These are phyloP conservation scores for Oryza australiensis DNA, from an alignment of 176 grass and related monocot species.

Conservation along the genomic window DNA sequence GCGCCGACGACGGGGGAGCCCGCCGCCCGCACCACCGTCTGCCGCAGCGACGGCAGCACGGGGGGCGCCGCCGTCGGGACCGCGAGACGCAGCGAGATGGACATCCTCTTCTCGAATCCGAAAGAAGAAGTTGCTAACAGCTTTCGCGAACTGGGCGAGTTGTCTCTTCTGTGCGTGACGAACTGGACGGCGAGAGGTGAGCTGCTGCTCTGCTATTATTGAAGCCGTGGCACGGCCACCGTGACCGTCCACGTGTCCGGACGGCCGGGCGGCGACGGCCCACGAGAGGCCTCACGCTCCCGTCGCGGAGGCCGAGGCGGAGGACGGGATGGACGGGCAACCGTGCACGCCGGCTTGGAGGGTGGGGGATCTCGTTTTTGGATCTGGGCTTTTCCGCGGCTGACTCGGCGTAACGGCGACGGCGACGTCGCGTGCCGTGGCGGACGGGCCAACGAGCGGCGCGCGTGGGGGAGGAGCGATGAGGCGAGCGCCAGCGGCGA, in stretches of 20 bases:
- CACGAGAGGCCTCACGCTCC: background rate
- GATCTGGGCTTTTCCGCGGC: background rate
- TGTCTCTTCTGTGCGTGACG: too few relatives aligned
- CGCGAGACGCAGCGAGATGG: conserved; percentile 49
- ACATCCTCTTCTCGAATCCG: conserved; percentile 8
- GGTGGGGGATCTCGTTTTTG: background rate
- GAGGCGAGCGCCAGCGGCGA: too few relatives aligned
- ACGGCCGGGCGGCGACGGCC: background rate
- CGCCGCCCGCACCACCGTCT: background rate
- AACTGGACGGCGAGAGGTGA: background rate
- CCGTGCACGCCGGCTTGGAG: background rate
- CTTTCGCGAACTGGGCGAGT: background rate
- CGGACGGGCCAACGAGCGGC: too few relatives aligned
- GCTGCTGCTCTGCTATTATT: background rate
- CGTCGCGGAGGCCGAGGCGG: too few relatives aligned
- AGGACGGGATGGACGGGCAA: too few relatives aligned
- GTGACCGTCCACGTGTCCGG: background rate
- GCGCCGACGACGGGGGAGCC: background rate
- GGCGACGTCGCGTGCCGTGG: background rate
- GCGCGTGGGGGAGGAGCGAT: too few relatives aligned
- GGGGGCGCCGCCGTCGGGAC: conserved; percentile 8
- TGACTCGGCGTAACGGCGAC: background rate
- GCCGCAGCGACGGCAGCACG: background rate
- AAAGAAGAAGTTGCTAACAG: background rate
- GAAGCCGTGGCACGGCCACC: background rate